Evolutionary conservation across 192 early-diverging fungal genomes (phyloP).

Genomic region (Pecoramyces ruminantium): DNA sequence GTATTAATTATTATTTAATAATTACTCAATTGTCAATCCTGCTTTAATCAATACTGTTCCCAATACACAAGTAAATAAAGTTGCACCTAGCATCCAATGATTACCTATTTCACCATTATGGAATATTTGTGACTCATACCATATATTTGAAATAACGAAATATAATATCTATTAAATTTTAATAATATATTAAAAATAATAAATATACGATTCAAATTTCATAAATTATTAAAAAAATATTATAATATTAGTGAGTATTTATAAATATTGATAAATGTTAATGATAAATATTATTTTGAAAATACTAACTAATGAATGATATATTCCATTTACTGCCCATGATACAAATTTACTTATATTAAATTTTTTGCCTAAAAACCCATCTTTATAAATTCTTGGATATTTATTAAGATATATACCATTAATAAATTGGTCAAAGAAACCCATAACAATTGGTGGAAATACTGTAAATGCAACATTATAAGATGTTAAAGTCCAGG

Average conservation of each 20-base stretch:
- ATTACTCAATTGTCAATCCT: conserved; percentile 56
- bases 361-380: background rate
- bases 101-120: conserved; percentile 54
- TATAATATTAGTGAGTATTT: too few species aligned
- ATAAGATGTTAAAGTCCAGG: conserved; percentile 90
- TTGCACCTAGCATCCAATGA: conserved; percentile 81
- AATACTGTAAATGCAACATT: conserved; percentile 89
- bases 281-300: too few species aligned
- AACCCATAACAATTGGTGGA: conserved; percentile 85
- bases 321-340: conserved; percentile 81
- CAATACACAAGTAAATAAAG: conserved; percentile 75
- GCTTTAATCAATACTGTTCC: conserved; percentile 81
- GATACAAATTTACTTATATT: conserved; percentile 8
- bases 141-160: conserved; percentile 42
- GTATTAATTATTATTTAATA: too few species aligned
- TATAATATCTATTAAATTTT: conserved; percentile 33
- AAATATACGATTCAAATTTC: too few species aligned
- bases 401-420: background rate
- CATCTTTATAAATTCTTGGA: background rate
- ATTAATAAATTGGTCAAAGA: conserved; percentile 74
- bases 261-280: too few species aligned
- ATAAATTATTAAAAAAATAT: too few species aligned
- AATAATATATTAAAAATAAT: too few species aligned
- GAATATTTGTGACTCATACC: conserved; percentile 50
- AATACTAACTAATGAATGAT: conserved; percentile 61